Evolutionary conservation across 345 rosid genomes (phyloP).

Genomic region (Eutrema japonicum): DNA sequence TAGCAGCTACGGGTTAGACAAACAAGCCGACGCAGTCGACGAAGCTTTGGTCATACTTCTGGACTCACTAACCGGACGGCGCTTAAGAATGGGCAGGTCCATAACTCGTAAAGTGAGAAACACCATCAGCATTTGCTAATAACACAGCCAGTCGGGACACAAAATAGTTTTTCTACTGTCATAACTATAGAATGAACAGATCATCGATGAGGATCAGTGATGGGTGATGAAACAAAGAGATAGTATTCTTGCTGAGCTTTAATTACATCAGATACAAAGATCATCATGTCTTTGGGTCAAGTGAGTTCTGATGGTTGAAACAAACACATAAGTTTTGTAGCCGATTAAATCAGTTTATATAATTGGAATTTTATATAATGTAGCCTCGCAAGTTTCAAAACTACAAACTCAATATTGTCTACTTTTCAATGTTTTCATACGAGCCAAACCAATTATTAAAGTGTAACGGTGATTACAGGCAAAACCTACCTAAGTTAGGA

Average conservation of each 20-base stretch:
- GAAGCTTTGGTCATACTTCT: constrained; percentile 64
- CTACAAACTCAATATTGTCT: neutral
- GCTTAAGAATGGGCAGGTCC: constrained; percentile 95
- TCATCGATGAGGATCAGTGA: neutral
- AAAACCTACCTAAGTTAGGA: constrained; percentile 21
- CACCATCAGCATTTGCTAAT: constrained; percentile 51
- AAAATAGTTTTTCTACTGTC: neutral
- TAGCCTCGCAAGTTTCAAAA: neutral
- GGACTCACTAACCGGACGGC: constrained; percentile 74
- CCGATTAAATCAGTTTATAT: neutral
- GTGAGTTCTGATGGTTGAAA: constrained; percentile 12
- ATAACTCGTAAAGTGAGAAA: constrained; percentile 73
- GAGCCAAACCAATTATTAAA: neutral
- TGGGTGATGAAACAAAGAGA: constrained; percentile 1
- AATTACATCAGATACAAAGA: neutral
- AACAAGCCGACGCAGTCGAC: constrained; percentile 71
- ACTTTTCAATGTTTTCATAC: neutral
- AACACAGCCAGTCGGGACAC: neutral
- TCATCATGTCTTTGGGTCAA: neutral
- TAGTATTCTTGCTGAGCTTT: neutral
- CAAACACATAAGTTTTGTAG: constrained; percentile 21
- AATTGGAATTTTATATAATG: neutral
- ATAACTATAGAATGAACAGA: neutral
- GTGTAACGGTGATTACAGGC: neutral
- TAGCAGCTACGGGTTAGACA: constrained; percentile 54